Conservation (phyloP, 164 flowering plant species). For the Euptelea pleiosperma region DNA sequence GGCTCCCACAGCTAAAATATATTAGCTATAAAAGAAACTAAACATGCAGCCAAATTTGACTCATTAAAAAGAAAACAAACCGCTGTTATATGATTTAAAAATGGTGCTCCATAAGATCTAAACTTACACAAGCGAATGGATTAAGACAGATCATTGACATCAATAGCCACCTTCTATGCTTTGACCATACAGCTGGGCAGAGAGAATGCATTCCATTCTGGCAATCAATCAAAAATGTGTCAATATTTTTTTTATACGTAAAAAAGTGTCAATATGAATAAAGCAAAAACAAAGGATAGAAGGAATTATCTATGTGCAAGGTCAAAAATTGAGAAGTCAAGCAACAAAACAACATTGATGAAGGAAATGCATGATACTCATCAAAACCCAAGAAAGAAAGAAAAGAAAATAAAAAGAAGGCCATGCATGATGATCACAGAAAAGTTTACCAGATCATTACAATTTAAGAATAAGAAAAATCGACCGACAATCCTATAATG, state of each 20-base stretch:
- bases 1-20: too few species aligned
- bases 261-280: too few species aligned
- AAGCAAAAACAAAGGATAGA: background rate
- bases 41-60: too few species aligned
- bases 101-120: background rate
- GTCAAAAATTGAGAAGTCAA: background rate
- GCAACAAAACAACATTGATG: constrained; percentile 1
- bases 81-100: too few species aligned
- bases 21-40: too few species aligned
- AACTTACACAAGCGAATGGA: constrained; percentile 89
- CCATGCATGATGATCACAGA: background rate
- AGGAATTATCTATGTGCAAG: background rate
- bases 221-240: constrained; percentile 8
- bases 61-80: too few species aligned
- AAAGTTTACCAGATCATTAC: background rate
- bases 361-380: too few species aligned
- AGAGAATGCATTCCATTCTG: constrained; percentile 97
- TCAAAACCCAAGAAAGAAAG: too few species aligned
- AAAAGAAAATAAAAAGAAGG: background rate
- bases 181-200: constrained; percentile 98
- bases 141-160: constrained; percentile 99
- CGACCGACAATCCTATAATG: too few species aligned
- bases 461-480: too few species aligned
- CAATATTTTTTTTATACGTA: too few species aligned
- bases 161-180: constrained; percentile 92